Evolutionary conservation across 2,329 filamentous ascomycete genomes (phyloP).

Genomic region (Botryotinia convoluta): DNA sequence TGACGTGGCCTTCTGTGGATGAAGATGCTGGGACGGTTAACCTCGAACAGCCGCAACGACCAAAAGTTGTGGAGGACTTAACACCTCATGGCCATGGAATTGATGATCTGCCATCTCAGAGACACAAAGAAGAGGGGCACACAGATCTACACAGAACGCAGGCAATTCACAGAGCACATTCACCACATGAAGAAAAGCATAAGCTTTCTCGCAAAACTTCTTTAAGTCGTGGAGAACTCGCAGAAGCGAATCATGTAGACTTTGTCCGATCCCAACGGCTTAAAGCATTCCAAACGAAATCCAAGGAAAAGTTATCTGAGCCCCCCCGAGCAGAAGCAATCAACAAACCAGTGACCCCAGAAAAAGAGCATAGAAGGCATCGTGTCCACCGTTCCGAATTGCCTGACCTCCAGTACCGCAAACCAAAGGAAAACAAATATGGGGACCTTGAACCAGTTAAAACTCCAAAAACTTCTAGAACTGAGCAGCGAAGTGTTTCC

Average conservation of each 20-base stretch:
- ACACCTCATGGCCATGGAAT: constrained; percentile 22
- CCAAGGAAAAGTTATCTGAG: constrained; percentile 25
- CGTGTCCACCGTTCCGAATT: constrained; percentile 31
- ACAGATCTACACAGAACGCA: constrained; percentile 29
- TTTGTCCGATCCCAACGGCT: constrained; percentile 26
- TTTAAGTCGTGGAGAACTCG: constrained; percentile 18
- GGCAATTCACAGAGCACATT: constrained; percentile 26
- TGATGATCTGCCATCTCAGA: constrained; percentile 25
- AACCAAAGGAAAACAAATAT: constrained; percentile 34
- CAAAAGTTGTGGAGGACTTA: constrained; percentile 23
- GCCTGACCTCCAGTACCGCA: constrained; percentile 25
- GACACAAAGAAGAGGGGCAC: constrained; percentile 23
- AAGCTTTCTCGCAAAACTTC: constrained; percentile 23
- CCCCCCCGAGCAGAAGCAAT: constrained; percentile 28
- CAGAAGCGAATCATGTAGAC: constrained; percentile 19
- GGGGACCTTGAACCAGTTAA: constrained; percentile 30
- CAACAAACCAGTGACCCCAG: constrained; percentile 22
- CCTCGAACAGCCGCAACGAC: constrained; percentile 39
- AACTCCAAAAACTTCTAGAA: constrained; percentile 29
- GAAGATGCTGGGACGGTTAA: constrained; percentile 47
- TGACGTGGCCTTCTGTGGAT: constrained; percentile 43
- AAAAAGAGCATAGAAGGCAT: constrained; percentile 28
- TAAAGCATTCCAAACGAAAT: constrained; percentile 21
- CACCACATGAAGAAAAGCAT: constrained; percentile 14
- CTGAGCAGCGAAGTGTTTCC: constrained; percentile 30